phyloP scores from a whole-genome alignment of 257 asterid species.

The Solanum sitiens region DNA sequence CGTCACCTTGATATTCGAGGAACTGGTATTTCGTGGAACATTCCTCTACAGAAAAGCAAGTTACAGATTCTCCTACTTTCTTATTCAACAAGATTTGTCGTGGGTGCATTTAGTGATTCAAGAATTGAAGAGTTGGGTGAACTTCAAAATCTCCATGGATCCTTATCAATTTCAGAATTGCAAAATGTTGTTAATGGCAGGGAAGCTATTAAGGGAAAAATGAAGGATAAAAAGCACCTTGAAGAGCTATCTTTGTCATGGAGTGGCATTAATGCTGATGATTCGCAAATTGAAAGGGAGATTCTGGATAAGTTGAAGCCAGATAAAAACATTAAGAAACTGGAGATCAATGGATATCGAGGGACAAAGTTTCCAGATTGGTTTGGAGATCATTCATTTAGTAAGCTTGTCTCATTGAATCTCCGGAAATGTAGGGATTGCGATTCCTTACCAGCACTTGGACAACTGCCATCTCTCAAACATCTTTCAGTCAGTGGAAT shows the following conservation, averaged over 20 bases:
- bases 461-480: conserved; percentile 45
- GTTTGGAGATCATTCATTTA: conserved; percentile 44
- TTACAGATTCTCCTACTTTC: neutral
- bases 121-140: neutral
- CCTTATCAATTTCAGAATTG: neutral
- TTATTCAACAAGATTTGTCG: neutral
- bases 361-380: conserved; percentile 42
- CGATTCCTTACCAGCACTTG: conserved; percentile 47
- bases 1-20: no score
- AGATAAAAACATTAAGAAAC: conserved; percentile 28
- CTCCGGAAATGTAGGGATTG: conserved; percentile 34
- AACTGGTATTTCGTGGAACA: no score
- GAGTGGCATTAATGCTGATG: neutral
- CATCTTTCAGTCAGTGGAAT: conserved; percentile 39
- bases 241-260: neutral
- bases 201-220: neutral
- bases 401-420: conserved; percentile 26
- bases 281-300: no score
- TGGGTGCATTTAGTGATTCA: neutral
- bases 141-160: neutral
- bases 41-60: neutral
- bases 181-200: neutral
- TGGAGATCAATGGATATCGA: conserved; percentile 37
- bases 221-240: neutral
- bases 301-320: no score